Conservation (phyloP, 106 monocot genomes). For the Apostasia ramifera region DNA sequence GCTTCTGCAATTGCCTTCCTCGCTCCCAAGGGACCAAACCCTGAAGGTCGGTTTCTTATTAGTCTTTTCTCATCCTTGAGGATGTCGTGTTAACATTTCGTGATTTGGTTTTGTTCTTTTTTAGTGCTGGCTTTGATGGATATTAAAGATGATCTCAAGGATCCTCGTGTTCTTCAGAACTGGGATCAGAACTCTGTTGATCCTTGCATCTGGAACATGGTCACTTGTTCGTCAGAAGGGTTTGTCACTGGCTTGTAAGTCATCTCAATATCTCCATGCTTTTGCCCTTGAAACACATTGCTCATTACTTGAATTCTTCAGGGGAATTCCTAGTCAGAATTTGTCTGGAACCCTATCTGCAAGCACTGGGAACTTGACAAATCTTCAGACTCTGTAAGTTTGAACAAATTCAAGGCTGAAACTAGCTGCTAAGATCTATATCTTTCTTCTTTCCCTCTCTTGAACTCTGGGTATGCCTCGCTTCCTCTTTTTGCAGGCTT, state of each 20-base stretch:
- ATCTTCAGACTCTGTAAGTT: conserved; percentile 68
- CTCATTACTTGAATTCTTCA: conserved; percentile 9
- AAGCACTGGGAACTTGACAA: conserved; percentile 70
- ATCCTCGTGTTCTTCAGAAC: conserved; percentile 63
- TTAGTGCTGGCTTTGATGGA: conserved; percentile 78
- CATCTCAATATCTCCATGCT: too few species aligned
- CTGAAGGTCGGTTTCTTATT: conserved; percentile 51
- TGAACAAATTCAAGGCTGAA: neutral
- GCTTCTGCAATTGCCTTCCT: conserved; percentile 37
- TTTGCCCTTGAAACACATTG: neutral
- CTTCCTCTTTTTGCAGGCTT: conserved; percentile 45
- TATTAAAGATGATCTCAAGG: conserved; percentile 51
- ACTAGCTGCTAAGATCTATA: neutral
- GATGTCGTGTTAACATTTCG: neutral
- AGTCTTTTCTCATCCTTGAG: neutral
- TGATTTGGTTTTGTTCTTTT: conserved; percentile 52
- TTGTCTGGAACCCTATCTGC: conserved; percentile 73
- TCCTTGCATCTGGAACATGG: conserved; percentile 89
- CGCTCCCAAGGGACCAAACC: conserved; percentile 77
- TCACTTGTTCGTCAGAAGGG: conserved; percentile 65
- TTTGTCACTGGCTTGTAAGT: conserved; percentile 62
- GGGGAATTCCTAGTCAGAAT: conserved; percentile 57
- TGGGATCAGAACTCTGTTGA: conserved; percentile 89
- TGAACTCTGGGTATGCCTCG: neutral
- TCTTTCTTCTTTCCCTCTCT: neutral